phyloP scores from a whole-genome alignment of 345 rosid genomes.

The Mangifera indica region DNA sequence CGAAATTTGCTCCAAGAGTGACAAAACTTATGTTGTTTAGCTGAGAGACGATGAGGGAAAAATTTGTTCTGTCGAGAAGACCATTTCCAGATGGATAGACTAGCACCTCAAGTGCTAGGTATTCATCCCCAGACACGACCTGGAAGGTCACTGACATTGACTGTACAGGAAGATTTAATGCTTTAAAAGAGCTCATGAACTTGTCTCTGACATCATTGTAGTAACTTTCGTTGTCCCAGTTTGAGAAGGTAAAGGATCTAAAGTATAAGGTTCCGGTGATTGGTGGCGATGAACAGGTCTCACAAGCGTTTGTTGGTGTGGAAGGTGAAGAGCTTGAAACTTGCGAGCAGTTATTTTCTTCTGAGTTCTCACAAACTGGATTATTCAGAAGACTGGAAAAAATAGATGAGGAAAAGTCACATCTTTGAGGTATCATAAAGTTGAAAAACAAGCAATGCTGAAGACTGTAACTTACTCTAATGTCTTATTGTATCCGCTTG shows the following conservation, averaged over 20 bases:
- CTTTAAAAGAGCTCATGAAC: conserved; percentile 25
- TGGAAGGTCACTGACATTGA: conserved; percentile 51
- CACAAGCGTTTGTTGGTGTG: conserved; percentile 47
- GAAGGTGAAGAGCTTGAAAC: conserved; percentile 26
- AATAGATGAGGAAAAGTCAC: not conserved
- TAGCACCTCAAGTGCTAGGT: conserved; percentile 41
- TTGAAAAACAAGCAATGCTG: not conserved
- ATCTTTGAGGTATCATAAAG: not conserved
- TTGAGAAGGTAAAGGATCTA: conserved; percentile 65
- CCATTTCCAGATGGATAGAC: conserved; percentile 49
- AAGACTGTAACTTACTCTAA: conserved; percentile 46
- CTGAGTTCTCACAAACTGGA: conserved; percentile 49
- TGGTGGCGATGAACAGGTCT: conserved; percentile 64
- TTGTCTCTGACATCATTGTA: conserved; percentile 29
- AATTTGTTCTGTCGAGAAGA: conserved; percentile 41
- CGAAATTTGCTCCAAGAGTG: not conserved
- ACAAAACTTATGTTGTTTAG: not conserved
- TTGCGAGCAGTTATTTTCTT: conserved; percentile 36
- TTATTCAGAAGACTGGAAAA: conserved; percentile 59
- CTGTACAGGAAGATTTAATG: conserved; percentile 54
- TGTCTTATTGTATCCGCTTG: conserved; percentile 8
- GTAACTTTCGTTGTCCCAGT: conserved; percentile 34
- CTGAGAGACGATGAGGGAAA: conserved; percentile 25
- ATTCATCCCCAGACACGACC: conserved; percentile 35
- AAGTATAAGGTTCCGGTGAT: conserved; percentile 53